Percentiles rank a stretch among this genome's conserved stretches.
Conservation (phyloP, 1,284 basidiomycete species). For the Cystobasidium pallidum region DNA sequence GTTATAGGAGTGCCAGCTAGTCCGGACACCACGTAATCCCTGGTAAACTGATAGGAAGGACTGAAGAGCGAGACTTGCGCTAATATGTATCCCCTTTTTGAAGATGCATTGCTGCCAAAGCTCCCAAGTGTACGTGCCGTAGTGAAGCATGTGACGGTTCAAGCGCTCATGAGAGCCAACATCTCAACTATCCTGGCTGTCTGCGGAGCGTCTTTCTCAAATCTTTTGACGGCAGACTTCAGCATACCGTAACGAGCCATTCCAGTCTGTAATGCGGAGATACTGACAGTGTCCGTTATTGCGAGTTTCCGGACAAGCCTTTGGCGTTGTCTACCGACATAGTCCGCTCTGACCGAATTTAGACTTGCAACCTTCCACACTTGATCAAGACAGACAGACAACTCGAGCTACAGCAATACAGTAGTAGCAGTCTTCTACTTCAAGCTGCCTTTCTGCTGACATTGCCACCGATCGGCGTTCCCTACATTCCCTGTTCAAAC, state of each 20-base stretch:
- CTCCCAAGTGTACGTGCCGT: neutral
- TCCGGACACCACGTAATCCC: too few relatives aligned
- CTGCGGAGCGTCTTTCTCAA: neutral
- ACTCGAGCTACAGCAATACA: too few relatives aligned
- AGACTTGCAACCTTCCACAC: too few relatives aligned
- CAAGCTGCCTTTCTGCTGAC: too few relatives aligned
- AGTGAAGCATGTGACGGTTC: neutral
- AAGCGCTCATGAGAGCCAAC: slow-evolving; percentile 11
- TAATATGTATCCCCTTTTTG: neutral
- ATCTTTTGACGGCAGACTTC: slow-evolving; percentile 7
- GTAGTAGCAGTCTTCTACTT: too few relatives aligned
- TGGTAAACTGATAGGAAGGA: neutral
- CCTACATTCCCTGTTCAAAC: too few relatives aligned
- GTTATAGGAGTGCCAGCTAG: too few relatives aligned
- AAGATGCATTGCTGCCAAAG: too few relatives aligned
- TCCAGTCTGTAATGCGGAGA: slow-evolving; percentile 2
- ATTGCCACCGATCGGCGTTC: too few relatives aligned
- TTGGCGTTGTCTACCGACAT: neutral
- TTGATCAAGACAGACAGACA: neutral
- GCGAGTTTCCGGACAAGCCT: neutral
- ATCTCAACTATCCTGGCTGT: neutral
- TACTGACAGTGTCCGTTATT: slow-evolving; percentile 13
- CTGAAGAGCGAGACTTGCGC: slow-evolving; percentile 8
- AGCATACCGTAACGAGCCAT: slow-evolving; percentile 16
- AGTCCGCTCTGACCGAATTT: too few relatives aligned